phyloP scores from a whole-genome alignment of 1,284 basidiomycete species.

The Apiotrichum veenhuisii region DNA sequence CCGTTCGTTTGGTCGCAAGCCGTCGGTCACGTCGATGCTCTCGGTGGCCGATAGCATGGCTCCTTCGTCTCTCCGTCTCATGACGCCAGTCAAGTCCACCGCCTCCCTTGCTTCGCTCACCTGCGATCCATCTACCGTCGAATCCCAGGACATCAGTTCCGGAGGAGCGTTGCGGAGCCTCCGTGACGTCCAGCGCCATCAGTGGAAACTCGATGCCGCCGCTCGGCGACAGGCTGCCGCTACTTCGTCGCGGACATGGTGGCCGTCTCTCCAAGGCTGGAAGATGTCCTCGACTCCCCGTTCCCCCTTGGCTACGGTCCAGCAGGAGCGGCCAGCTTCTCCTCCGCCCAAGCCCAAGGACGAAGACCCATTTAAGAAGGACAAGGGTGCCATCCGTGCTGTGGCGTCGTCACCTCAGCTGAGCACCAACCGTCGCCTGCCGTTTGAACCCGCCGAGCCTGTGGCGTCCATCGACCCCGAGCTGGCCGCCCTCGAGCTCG shows the following conservation, averaged over 20 bases:
- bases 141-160: background rate
- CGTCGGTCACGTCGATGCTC: slow-evolving; percentile 16
- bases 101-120: slow-evolving; percentile 20
- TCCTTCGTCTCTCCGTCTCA: slow-evolving; percentile 10
- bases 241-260: background rate
- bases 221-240: background rate
- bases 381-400: slow-evolving; percentile 16
- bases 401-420: slow-evolving; percentile 32
- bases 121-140: background rate
- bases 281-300: slow-evolving; percentile 5
- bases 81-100: slow-evolving; percentile 26
- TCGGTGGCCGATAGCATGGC: slow-evolving; percentile 15
- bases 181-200: slow-evolving; percentile 11
- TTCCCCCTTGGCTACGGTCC: background rate
- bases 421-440: slow-evolving; percentile 13
- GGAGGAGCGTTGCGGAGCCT: background rate
- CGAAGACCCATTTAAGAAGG: background rate
- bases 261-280: slow-evolving; percentile 20
- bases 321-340: background rate
- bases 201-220: background rate
- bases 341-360: background rate
- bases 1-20: slow-evolving; percentile 1
- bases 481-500: slow-evolving; percentile 38
- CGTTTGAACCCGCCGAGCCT: slow-evolving; percentile 27
- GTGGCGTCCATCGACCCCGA: slow-evolving; percentile 38